Percentiles rank a stretch among this genome's conserved stretches.
These are phyloP conservation scores for Eustoma russellianum DNA, from an alignment of 257 asterid species.

Conservation along the genomic window DNA sequence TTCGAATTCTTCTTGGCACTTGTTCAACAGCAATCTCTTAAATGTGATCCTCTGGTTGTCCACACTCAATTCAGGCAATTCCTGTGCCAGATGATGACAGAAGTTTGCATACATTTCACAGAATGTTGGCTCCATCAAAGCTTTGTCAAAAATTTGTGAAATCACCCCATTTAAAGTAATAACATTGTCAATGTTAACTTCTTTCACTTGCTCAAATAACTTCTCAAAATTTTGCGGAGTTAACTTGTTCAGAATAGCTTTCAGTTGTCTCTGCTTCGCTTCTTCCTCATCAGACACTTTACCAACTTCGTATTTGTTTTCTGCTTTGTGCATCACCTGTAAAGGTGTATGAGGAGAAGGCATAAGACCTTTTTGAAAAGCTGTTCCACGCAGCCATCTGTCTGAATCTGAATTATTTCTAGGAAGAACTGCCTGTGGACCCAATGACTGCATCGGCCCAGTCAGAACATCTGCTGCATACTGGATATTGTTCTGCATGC, in stretches of 20 bases:
- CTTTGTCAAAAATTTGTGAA: constrained; percentile 92
- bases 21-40: constrained; percentile 78
- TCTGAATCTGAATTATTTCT: constrained; percentile 70
- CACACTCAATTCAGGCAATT: constrained; percentile 67
- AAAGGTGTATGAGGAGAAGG: constrained; percentile 67
- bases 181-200: constrained; percentile 70
- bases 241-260: constrained; percentile 81
- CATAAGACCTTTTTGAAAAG: constrained; percentile 67
- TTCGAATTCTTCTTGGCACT: constrained; percentile 96
- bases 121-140: constrained; percentile 91
- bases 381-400: constrained; percentile 82
- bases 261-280: constrained; percentile 82
- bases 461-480: constrained; percentile 46
- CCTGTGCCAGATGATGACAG: constrained; percentile 70
- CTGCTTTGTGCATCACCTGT: constrained; percentile 76
- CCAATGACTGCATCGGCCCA: constrained; percentile 62
- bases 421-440: constrained; percentile 48
- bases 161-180: constrained; percentile 69
- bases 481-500: constrained; percentile 41
- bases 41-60: constrained; percentile 62
- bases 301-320: constrained; percentile 78
- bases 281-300: constrained; percentile 75
- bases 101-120: constrained; percentile 98
- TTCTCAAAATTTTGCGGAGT: constrained; percentile 95
- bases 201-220: constrained; percentile 73